A percentile compares a stretch with the other conserved stretches of the same genome.
Evolutionary conservation across 345 rosid species (phyloP).

Genomic region (Geranium rotundifolium): DNA sequence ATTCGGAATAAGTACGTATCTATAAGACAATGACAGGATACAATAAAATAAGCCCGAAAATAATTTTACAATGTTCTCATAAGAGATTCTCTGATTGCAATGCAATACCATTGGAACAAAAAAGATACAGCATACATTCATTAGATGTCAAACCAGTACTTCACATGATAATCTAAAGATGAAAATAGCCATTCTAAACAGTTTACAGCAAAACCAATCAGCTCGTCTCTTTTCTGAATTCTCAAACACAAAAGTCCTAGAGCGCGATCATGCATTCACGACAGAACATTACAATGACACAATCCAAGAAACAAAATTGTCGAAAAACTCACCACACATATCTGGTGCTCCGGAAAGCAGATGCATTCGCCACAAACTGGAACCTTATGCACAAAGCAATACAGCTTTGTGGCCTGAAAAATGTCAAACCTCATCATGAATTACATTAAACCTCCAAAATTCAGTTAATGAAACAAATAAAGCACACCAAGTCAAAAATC

Average conservation of each 20-base stretch:
- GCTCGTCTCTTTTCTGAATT: neutral
- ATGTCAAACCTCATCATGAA: neutral
- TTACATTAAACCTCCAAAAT: neutral
- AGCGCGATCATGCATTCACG: neutral
- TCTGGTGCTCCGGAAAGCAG: constrained; percentile 90
- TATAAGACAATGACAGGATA: constrained; percentile 15
- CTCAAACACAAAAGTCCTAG: neutral
- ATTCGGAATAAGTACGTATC: constrained; percentile 95
- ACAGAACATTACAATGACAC: neutral
- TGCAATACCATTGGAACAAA: too few species aligned
- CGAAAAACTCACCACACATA: constrained; percentile 62
- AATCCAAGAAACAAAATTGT: neutral
- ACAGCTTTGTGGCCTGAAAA: constrained; percentile 83
- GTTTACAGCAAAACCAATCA: neutral
- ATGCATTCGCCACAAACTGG: constrained; percentile 97
- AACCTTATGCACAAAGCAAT: constrained; percentile 96
- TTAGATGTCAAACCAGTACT: neutral
- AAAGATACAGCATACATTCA: neutral
- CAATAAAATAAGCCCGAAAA: constrained; percentile 4
- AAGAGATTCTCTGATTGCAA: neutral
- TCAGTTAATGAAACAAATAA: neutral
- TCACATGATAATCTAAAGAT: neutral
- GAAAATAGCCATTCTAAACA: neutral
- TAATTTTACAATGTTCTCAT: neutral
- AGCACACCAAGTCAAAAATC: neutral